Percentiles rank a stretch among this genome's conserved stretches.
These are phyloP conservation scores for Trypanosoma cruzi DNA, from an alignment of 208 protist species.

Conservation along the genomic window DNA sequence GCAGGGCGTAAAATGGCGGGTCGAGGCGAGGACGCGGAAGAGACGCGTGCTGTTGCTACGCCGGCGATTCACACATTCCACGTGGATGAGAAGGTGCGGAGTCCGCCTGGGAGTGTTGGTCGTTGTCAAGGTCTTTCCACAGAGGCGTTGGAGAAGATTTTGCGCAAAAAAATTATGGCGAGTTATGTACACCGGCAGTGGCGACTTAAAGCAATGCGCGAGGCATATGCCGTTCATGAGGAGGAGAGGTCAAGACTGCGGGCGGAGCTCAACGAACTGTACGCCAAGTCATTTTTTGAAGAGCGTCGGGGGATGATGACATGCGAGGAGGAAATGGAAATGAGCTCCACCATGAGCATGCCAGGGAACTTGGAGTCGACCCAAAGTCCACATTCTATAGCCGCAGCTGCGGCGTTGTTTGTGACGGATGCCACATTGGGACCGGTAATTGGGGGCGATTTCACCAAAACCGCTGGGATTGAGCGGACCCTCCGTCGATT, in stretches of 20 bases:
- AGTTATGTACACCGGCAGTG: constrained; percentile 47
- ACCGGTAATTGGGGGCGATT: not conserved
- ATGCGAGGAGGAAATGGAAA: constrained; percentile 25
- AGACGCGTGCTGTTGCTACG: not conserved
- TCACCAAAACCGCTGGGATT: not conserved
- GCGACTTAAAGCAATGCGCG: constrained; percentile 33
- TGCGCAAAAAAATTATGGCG: constrained; percentile 54
- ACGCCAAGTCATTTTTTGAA: constrained; percentile 33
- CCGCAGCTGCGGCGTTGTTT: not conserved
- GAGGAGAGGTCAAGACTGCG: constrained; percentile 25
- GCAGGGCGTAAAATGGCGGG: not conserved
- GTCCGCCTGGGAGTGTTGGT: constrained; percentile 22
- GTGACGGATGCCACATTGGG: not conserved
- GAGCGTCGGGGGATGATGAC: constrained; percentile 23
- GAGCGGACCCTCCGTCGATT: not conserved
- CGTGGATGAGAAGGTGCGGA: too few relatives aligned
- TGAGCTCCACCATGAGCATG: not conserved
- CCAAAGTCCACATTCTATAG: constrained; percentile 7
- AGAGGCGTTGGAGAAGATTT: constrained; percentile 44
- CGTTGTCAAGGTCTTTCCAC: constrained; percentile 42
- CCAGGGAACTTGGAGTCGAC: constrained; percentile 16
- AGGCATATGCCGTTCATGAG: constrained; percentile 35
- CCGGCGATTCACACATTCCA: not conserved
- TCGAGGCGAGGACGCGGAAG: not conserved
- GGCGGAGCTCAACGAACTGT: constrained; percentile 52